Evolutionary conservation across 1,284 basidiomycete genomes (phyloP).

Genomic region (Pyrrhoderma lamaoense): DNA sequence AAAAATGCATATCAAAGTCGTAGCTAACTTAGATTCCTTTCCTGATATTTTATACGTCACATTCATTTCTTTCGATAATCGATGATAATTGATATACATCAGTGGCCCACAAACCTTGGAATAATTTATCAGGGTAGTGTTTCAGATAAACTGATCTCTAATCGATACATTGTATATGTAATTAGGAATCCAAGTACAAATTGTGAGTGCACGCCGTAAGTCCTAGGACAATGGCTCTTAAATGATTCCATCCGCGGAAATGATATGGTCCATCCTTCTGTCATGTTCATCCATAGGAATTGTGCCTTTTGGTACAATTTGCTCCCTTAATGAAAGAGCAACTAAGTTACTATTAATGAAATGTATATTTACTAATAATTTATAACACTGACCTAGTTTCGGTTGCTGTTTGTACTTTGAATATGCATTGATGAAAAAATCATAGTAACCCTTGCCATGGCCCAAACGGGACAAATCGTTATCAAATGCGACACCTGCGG

Average conservation of each 20-base stretch:
- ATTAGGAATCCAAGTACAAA: too few relatives aligned
- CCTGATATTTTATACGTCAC: too few relatives aligned
- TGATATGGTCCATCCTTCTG: conserved; percentile 60
- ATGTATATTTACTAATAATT: conserved; percentile 36
- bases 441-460: conserved; percentile 78
- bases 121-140: too few relatives aligned
- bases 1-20: too few relatives aligned
- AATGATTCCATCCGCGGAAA: conserved; percentile 43
- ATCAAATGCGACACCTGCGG: conserved; percentile 69
- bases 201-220: too few relatives aligned
- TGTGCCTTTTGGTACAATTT: conserved; percentile 45
- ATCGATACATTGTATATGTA: too few relatives aligned
- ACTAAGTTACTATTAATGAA: conserved; percentile 32
- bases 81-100: too few relatives aligned
- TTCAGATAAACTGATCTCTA: too few relatives aligned
- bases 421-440: conserved; percentile 59
- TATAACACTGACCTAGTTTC: conserved; percentile 25
- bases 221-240: too few relatives aligned
- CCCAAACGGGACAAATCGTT: conserved; percentile 60
- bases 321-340: conserved; percentile 57
- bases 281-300: conserved; percentile 57
- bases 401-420: conserved; percentile 22
- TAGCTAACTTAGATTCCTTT: too few relatives aligned
- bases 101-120: too few relatives aligned
- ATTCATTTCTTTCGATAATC: too few relatives aligned